phyloP scores from a whole-genome alignment of 1,139 yeast genomes.

The Zygosaccharomyces pseudobailii region DNA sequence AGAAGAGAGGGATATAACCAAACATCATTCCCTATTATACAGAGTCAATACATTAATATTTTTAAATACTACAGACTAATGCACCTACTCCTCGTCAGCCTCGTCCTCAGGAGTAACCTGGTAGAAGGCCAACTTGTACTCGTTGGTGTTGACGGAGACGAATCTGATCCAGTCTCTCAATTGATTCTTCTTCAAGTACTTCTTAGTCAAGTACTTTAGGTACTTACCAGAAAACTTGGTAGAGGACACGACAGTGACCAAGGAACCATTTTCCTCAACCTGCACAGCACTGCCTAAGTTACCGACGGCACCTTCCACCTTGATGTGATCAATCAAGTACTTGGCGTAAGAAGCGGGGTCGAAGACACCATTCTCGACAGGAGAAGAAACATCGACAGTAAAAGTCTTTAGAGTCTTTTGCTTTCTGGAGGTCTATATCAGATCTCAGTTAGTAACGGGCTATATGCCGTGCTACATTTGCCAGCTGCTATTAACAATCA shows the following conservation, averaged over 20 bases:
- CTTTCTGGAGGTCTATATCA: slow-evolving; percentile 66
- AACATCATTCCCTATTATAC: slow-evolving; percentile 10
- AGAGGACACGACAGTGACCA: slow-evolving; percentile 83
- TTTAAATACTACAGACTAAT: slow-evolving; percentile 7
- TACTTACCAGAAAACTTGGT: slow-evolving; percentile 99
- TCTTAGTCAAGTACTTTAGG: slow-evolving; percentile 98
- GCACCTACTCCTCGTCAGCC: slow-evolving; percentile 51
- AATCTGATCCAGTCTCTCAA: slow-evolving; percentile 99
- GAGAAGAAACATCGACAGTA: slow-evolving; percentile 95
- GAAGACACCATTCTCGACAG: slow-evolving; percentile 95
- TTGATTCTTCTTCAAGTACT: slow-evolving; percentile 99
- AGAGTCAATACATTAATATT: slow-evolving; percentile 1
- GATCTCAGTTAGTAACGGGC: background rate
- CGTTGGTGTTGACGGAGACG: slow-evolving; percentile 92
- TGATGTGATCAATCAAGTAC: slow-evolving; percentile 98
- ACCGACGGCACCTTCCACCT: slow-evolving; percentile 95
- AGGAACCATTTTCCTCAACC: slow-evolving; percentile 75
- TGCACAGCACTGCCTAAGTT: slow-evolving; percentile 95
- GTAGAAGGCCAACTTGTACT: slow-evolving; percentile 98
- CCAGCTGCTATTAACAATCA: slow-evolving; percentile 40
- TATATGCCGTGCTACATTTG: slow-evolving; percentile 16
- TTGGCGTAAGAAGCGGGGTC: slow-evolving; percentile 97
- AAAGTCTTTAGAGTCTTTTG: slow-evolving; percentile 79
- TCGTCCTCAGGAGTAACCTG: slow-evolving; percentile 97
- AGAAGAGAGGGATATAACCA: background rate